Conservation (phyloP, 208 protist genomes). For the Naegleria fowleri region DNA sequence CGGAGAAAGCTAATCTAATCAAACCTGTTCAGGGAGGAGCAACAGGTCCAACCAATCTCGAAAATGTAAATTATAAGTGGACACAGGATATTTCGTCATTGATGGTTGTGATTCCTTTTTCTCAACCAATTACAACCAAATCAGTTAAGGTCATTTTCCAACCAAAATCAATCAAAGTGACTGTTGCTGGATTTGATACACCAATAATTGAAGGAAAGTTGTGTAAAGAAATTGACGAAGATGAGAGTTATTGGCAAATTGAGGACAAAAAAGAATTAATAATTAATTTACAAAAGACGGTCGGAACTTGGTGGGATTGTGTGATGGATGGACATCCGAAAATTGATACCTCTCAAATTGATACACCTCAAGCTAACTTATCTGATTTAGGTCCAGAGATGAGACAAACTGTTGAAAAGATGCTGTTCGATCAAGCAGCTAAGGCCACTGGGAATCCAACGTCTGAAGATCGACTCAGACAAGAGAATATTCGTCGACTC, state of each 20-base stretch:
- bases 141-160: neutral
- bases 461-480: neutral
- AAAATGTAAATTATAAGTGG: conserved; percentile 9
- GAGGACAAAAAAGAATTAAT: conserved; percentile 10
- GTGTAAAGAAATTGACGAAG: neutral
- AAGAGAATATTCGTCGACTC: neutral
- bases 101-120: neutral
- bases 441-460: conserved; percentile 45
- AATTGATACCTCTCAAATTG: conserved; percentile 81
- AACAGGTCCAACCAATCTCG: neutral
- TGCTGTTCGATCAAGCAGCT: conserved; percentile 88
- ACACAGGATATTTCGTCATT: conserved; percentile 12
- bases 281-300: neutral
- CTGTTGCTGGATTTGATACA: neutral
- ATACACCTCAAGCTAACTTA: conserved; percentile 85
- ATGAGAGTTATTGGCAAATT: conserved; percentile 19
- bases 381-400: conserved; percentile 84
- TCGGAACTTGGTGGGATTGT: neutral
- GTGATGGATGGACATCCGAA: conserved; percentile 52
- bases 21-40: conserved; percentile 6
- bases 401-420: conserved; percentile 85
- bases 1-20: neutral
- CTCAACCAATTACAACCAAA: neutral
- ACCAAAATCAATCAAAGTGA: neutral
- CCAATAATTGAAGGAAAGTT: conserved; percentile 22